Evolutionary conservation across 371 early-diverging fungal species (phyloP), one percentile per base, ranked within the genome.

Genomic region (Massospora cicadina): DNA sequence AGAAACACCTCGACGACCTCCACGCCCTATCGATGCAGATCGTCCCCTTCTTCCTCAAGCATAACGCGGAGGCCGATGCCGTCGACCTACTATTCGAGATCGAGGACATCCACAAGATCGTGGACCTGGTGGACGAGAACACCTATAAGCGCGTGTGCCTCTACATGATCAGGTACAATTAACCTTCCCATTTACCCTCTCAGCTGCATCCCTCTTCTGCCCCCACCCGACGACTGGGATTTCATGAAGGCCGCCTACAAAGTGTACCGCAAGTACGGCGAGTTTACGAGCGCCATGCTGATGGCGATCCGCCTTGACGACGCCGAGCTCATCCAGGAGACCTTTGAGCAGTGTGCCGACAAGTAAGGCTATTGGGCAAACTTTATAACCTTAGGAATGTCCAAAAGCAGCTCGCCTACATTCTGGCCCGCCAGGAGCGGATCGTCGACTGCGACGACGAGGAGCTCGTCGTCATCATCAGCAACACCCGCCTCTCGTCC

Each of bases 61-160:
- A 95, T 76, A 97, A 97, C 67, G 96, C 94, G 13, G 98, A 98
- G 73, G 92, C 93, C 2, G 98, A 98, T 74, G 97, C 98, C 7
- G 90, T 93, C 64, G 98, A 98, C 77, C 76, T 98, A 65, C 76
- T 96, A 66, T 69, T 91, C 53, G 95, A 95, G 74, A 70, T 96
- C 62, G 93, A 93, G 69, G 76, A 78, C 30, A 80, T 96, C 64
- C 86, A 87, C 58, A 70, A 83, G 64, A 70, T 98, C 12, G 78
- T 82, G 3, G 72, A 76, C 27, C 87, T 82, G 73, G 93, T 93
- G 26, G 93, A 93, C 77, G 87, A 88, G 74, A 82, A 94, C 65
- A 93, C 90, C 1, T 95, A 87, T 74, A 81, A 82, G 67, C 86
- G 98, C 55, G 94, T 97, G n/a, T 93, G 96, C 70, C 76, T 90